phyloP scores from a whole-genome alignment of 2,329 filamentous ascomycete species.

The Microdochium trichocladiopsis region DNA sequence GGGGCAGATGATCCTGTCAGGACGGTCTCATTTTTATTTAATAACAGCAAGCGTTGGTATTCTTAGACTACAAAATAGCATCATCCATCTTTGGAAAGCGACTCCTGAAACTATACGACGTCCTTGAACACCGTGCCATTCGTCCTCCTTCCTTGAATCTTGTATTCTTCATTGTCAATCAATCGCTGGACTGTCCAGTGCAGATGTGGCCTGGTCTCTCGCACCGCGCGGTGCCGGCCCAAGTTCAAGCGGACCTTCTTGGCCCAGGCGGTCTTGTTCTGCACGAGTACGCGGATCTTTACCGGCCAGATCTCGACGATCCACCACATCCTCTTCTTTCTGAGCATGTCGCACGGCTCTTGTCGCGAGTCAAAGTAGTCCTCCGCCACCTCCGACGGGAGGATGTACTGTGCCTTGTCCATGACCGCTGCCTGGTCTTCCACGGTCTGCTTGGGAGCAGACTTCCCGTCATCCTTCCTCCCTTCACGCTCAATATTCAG shows the following conservation, averaged over 20 bases:
- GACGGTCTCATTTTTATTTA: too few species aligned
- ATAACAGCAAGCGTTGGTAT: too few species aligned
- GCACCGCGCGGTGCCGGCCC: conserved; percentile 25
- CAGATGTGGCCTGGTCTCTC: conserved; percentile 27
- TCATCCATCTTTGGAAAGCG: too few species aligned
- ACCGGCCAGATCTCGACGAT: conserved; percentile 33
- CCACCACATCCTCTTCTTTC: conserved; percentile 30
- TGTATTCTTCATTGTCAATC: conserved; percentile 25
- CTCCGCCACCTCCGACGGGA: conserved; percentile 30
- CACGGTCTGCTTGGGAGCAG: not conserved
- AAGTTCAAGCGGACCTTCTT: conserved; percentile 28
- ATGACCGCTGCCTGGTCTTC: conserved; percentile 7
- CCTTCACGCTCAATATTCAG: conserved; percentile 15
- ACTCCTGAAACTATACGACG: not conserved
- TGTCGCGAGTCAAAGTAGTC: conserved; percentile 33
- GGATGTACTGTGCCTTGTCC: conserved; percentile 7
- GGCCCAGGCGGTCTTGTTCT: conserved; percentile 23
- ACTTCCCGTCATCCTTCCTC: conserved; percentile 2
- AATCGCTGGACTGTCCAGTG: conserved; percentile 34
- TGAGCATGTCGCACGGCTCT: conserved; percentile 31
- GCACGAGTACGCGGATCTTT: conserved; percentile 25
- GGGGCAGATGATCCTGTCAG: too few species aligned
- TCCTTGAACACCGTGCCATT: conserved; percentile 23
- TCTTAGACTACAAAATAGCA: too few species aligned
- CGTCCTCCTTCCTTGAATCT: conserved; percentile 18